These are phyloP conservation scores for Capsicum chinense DNA, from an alignment of 257 asterid genomes.

Conservation along the genomic window DNA sequence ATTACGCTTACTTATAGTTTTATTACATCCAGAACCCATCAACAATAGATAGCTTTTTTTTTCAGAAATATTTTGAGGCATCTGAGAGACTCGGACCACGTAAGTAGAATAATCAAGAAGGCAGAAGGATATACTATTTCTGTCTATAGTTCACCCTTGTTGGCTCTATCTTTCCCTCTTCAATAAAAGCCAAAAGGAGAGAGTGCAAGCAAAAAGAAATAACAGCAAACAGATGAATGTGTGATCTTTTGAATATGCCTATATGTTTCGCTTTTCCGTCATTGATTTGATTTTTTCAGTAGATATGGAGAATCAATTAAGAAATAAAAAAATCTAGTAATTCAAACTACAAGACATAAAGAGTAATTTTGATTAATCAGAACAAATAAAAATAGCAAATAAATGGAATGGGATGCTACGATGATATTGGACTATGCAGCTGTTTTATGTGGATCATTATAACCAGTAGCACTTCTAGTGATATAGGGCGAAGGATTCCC, in stretches of 20 bases:
- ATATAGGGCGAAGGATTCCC: not conserved
- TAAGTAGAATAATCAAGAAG: not conserved
- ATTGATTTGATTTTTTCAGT: constrained; percentile 1
- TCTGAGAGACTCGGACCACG: constrained; percentile 7
- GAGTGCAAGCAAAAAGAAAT: not conserved
- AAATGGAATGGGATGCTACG: not conserved
- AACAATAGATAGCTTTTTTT: not conserved
- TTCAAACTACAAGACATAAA: not conserved
- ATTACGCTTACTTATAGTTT: not conserved
- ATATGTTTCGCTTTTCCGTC: not conserved
- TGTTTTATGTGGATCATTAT: not conserved
- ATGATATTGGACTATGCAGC: not conserved
- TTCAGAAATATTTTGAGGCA: constrained; percentile 12
- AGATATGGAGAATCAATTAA: not conserved
- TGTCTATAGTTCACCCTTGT: not conserved
- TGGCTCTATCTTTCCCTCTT: not conserved
- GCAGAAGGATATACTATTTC: not conserved
- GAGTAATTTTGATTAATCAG: constrained; percentile 7
- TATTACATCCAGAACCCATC: not conserved
- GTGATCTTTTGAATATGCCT: not conserved
- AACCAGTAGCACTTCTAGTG: not conserved
- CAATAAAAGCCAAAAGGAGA: not conserved
- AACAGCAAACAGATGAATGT: not conserved
- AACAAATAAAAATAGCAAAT: not conserved
- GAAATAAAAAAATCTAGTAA: not conserved